phyloP scores from a whole-genome alignment of 1,284 basidiomycete species.

The Fomitiporia mediterranea region DNA sequence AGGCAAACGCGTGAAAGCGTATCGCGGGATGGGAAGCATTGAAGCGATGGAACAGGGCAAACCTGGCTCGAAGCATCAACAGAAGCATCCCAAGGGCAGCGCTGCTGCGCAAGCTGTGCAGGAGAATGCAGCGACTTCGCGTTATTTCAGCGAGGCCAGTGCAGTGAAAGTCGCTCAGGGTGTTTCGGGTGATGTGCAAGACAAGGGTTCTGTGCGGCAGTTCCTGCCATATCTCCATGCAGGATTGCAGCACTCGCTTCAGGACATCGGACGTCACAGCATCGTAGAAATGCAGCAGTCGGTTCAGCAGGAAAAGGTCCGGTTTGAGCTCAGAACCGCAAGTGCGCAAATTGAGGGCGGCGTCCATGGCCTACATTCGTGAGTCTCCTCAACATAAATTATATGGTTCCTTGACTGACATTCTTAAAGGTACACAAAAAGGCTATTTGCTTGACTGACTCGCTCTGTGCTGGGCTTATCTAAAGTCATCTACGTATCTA shows the following conservation, averaged over 20 bases:
- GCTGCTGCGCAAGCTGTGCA: constrained; percentile 54
- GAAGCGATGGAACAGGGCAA: constrained; percentile 94
- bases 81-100: constrained; percentile 33
- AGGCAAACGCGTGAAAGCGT: constrained; percentile 97
- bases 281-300: constrained; percentile 59
- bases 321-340: constrained; percentile 94
- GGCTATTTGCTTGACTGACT: constrained; percentile 14
- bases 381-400: constrained; percentile 28
- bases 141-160: constrained; percentile 96
- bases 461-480: neutral
- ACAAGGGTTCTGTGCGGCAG: constrained; percentile 91
- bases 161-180: constrained; percentile 97
- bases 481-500: neutral
- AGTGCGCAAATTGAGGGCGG: constrained; percentile 96
- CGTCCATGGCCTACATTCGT: constrained; percentile 90
- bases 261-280: constrained; percentile 85
- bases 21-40: constrained; percentile 96
- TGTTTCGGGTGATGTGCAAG: constrained; percentile 94
- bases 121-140: constrained; percentile 94
- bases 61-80: constrained; percentile 26
- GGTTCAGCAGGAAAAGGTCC: constrained; percentile 62
- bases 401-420: neutral
- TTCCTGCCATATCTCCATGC: constrained; percentile 92
- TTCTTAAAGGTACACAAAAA: constrained; percentile 15
- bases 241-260: constrained; percentile 93